Evolutionary conservation across 2,329 filamentous ascomycete species (phyloP).

Genomic region (Westerdykella aurantiaca): DNA sequence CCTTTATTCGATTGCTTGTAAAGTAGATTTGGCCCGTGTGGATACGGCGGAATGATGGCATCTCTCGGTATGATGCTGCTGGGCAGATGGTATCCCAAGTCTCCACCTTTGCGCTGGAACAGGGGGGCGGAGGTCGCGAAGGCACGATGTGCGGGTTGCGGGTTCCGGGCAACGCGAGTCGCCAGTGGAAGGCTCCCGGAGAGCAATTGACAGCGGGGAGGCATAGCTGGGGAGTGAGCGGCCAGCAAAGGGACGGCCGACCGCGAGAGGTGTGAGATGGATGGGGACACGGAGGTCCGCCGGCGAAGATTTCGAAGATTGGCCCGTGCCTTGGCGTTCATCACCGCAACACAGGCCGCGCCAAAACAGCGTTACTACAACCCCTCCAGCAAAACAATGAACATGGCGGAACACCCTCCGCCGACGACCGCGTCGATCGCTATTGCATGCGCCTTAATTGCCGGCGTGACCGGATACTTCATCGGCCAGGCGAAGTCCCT

Average conservation of each 20-base stretch:
- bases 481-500: constrained; percentile 60
- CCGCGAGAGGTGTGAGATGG: constrained; percentile 10
- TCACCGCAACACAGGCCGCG: not conserved
- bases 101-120: constrained; percentile 26
- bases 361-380: not conserved
- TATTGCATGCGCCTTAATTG: constrained; percentile 66
- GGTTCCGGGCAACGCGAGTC: constrained; percentile 7
- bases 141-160: constrained; percentile 17
- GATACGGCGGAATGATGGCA: constrained; percentile 51
- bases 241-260: constrained; percentile 11
- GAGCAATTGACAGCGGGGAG: constrained; percentile 26
- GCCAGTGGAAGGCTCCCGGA: constrained; percentile 15
- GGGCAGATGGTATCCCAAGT: constrained; percentile 33
- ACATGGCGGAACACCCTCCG: constrained; percentile 37
- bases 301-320: constrained; percentile 17
- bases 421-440: constrained; percentile 57
- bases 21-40: constrained; percentile 61
- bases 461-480: constrained; percentile 72
- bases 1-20: constrained; percentile 79
- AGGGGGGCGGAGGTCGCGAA: constrained; percentile 23
- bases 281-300: constrained; percentile 18
- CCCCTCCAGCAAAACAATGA: not conserved
- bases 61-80: constrained; percentile 28
- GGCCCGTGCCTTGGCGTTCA: constrained; percentile 1
- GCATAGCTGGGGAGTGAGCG: constrained; percentile 16